phyloP scores from a whole-genome alignment of 2,329 filamentous ascomycete species.

The Aureobasidium zeae region DNA sequence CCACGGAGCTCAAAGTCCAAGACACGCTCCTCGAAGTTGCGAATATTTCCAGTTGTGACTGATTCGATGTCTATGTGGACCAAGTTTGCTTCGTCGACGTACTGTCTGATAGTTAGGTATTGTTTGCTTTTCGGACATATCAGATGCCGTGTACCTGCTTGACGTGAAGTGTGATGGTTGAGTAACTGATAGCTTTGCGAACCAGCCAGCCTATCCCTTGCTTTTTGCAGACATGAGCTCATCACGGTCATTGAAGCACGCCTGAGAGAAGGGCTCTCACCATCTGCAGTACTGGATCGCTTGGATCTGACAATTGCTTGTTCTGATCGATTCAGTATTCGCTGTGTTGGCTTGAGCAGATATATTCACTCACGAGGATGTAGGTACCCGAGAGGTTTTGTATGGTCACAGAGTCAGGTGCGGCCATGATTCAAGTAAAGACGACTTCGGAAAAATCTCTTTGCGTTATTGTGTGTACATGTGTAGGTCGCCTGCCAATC shows the following conservation, averaged over 20 bases:
- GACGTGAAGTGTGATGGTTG: conserved; percentile 58
- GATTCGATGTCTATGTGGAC: conserved; percentile 63
- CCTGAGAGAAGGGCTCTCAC: conserved; percentile 29
- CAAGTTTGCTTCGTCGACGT: conserved; percentile 36
- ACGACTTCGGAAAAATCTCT: too few relatives aligned
- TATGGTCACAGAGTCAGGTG: conserved; percentile 56
- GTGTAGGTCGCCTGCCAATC: too few relatives aligned
- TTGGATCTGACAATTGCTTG: conserved; percentile 59
- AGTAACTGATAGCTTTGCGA: conserved; percentile 50
- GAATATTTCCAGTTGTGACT: conserved; percentile 60
- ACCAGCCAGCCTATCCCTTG: conserved; percentile 36
- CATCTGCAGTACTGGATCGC: conserved; percentile 60
- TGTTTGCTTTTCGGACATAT: too few relatives aligned
- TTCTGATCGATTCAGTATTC: conserved; percentile 45
- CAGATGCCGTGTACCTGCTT: conserved; percentile 24
- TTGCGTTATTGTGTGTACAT: too few relatives aligned
- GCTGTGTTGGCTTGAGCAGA: background rate
- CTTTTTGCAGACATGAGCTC: background rate
- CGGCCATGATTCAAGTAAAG: conserved; percentile 52
- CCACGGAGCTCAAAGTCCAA: conserved; percentile 52
- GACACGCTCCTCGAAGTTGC: conserved; percentile 50
- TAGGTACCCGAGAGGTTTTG: conserved; percentile 61
- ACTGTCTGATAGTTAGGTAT: conserved; percentile 24
- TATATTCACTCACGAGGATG: conserved; percentile 44
- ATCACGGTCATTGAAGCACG: background rate